These are phyloP conservation scores for Paragyromitra xinjiangensis DNA, from an alignment of 495 filamentous ascomycete genomes.

Conservation along the genomic window DNA sequence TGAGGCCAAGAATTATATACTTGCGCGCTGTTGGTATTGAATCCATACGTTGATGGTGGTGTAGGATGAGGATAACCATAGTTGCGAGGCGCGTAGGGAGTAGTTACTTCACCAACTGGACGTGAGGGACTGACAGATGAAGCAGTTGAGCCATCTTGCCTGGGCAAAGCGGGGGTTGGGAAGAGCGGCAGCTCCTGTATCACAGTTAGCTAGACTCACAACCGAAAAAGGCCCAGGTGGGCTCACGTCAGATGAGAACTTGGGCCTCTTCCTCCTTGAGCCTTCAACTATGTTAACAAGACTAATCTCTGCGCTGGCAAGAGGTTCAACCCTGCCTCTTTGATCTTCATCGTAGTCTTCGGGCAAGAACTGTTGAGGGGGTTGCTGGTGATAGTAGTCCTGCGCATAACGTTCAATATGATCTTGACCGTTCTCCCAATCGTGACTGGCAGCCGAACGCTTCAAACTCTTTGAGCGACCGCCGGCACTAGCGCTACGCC, in stretches of 20 bases:
- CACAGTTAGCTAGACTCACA: constrained; percentile 41
- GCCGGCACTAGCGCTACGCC: constrained; percentile 76
- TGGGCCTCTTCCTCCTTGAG: constrained; percentile 90
- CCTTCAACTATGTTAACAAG: constrained; percentile 98
- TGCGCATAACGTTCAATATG: constrained; percentile 44
- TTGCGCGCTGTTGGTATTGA: constrained; percentile 43
- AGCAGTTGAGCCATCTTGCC: constrained; percentile 66
- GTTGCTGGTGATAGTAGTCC: constrained; percentile 41
- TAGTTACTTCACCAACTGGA: constrained; percentile 66
- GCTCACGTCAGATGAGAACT: constrained; percentile 68
- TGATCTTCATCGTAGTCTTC: constrained; percentile 53
- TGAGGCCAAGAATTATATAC: constrained; percentile 47
- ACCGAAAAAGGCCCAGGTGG: constrained; percentile 29
- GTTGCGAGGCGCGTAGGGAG: constrained; percentile 66
- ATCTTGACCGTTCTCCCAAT: constrained; percentile 44
- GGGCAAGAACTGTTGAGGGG: constrained; percentile 47
- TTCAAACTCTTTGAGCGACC: constrained; percentile 53
- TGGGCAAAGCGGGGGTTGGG: constrained; percentile 70
- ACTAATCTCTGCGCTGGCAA: constrained; percentile 78
- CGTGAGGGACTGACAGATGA: constrained; percentile 93
- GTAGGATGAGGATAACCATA: constrained; percentile 64
- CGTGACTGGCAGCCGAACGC: constrained; percentile 48
- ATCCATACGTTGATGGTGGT: constrained; percentile 51
- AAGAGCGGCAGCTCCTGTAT: constrained; percentile 91
- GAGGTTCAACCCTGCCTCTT: constrained; percentile 52